phyloP scores from a whole-genome alignment of 75 land plant species.

The Gnetum montanum region DNA sequence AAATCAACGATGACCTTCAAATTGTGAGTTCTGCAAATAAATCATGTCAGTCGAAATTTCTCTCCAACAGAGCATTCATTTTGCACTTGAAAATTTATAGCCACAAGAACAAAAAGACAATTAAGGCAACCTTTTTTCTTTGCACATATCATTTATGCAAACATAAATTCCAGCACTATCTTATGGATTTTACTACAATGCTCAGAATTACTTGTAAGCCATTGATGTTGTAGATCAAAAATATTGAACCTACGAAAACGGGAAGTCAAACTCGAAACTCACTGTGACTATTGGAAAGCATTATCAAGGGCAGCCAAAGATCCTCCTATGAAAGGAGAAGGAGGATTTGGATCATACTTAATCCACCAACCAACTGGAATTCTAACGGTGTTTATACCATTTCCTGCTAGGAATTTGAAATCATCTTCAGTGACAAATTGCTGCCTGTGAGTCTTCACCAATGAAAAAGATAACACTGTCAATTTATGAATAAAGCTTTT shows the following conservation, averaged over 20 bases:
- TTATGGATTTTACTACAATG: neutral
- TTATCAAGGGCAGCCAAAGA: constrained; percentile 58
- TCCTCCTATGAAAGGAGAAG: constrained; percentile 72
- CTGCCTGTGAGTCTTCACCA: constrained; percentile 36
- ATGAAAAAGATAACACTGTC: too few relatives aligned
- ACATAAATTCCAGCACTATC: neutral
- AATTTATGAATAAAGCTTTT: too few relatives aligned
- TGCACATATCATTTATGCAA: too few relatives aligned
- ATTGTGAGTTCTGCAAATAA: constrained; percentile 29
- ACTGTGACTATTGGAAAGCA: constrained; percentile 84
- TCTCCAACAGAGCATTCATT: neutral
- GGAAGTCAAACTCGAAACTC: constrained; percentile 31
- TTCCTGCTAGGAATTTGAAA: constrained; percentile 40
- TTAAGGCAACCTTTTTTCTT: too few relatives aligned
- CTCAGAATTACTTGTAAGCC: neutral
- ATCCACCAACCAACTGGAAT: constrained; percentile 98
- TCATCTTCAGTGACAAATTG: constrained; percentile 47
- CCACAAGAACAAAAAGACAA: too few relatives aligned
- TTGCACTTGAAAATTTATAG: constrained; percentile 74
- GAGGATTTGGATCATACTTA: constrained; percentile 67
- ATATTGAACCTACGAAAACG: too few relatives aligned
- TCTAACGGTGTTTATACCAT: constrained; percentile 76
- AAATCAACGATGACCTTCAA: constrained; percentile 72
- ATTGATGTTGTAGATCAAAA: neutral
- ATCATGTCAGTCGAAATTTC: neutral